These are phyloP conservation scores for Colletotrichum abscissum DNA, from an alignment of 2,329 filamentous ascomycete species.

Conservation along the genomic window DNA sequence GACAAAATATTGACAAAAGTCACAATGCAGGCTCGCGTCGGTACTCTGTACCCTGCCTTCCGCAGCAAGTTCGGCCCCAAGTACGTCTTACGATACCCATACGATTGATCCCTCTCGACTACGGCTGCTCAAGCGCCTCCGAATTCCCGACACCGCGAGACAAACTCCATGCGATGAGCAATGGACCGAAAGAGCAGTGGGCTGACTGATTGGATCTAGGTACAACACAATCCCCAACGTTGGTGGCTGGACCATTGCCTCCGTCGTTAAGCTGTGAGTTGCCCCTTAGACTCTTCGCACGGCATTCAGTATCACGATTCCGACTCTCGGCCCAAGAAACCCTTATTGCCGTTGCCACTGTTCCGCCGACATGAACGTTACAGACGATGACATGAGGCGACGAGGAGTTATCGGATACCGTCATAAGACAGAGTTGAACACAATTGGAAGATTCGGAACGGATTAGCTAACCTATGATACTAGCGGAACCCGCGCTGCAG, in stretches of 20 bases:
- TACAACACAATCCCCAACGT: conserved; percentile 70
- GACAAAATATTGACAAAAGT: not conserved
- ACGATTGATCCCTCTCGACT: not conserved
- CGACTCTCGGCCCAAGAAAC: not conserved
- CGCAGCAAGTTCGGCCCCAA: conserved; percentile 72
- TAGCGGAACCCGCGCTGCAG: conserved; percentile 63
- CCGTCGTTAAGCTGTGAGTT: conserved; percentile 64
- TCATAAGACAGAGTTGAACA: not conserved
- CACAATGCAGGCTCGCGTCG: conserved; percentile 8
- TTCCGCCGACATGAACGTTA: not conserved
- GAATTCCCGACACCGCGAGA: not conserved
- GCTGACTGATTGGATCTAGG: conserved; percentile 53
- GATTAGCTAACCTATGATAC: not conserved
- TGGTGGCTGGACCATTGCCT: conserved; percentile 62
- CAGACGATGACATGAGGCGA: not conserved
- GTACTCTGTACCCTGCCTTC: conserved; percentile 34
- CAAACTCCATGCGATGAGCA: not conserved
- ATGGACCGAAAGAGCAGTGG: not conserved
- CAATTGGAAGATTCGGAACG: not conserved
- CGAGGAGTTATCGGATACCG: not conserved
- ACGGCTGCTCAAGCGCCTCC: not conserved
- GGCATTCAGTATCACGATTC: not conserved
- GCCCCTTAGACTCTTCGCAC: too few relatives aligned
- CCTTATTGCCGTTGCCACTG: not conserved
- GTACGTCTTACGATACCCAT: conserved; percentile 54